Evolutionary conservation across 192 early-diverging fungal genomes (phyloP).

Genomic region (Geosiphon pyriformis): DNA sequence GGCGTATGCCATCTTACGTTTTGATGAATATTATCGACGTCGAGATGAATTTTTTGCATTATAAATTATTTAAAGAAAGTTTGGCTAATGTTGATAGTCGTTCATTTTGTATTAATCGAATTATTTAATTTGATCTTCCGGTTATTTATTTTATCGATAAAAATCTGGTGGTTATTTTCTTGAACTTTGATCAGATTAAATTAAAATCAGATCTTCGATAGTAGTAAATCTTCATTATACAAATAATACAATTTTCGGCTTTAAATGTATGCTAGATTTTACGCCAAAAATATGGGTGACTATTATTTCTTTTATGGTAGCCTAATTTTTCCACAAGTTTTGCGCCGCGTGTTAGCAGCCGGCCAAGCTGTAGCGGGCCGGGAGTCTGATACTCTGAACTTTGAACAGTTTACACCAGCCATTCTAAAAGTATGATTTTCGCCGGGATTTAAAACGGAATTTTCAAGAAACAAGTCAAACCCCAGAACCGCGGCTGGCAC

Average conservation of each 20-base stretch:
- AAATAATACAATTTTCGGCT: too few relatives aligned
- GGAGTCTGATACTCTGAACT: background rate
- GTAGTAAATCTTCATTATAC: too few relatives aligned
- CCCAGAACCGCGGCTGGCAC: too few relatives aligned
- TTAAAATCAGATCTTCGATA: too few relatives aligned
- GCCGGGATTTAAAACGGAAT: background rate
- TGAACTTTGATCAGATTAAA: too few relatives aligned
- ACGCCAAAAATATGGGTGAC: constrained; percentile 1
- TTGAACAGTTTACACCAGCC: background rate
- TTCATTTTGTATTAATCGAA: too few relatives aligned
- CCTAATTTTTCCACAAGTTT: background rate
- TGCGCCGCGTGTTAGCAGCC: background rate
- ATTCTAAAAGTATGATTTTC: constrained; percentile 3
- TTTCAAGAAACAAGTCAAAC: background rate
- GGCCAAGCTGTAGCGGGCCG: background rate
- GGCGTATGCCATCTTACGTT: constrained; percentile 76
- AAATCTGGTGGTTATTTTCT: too few relatives aligned
- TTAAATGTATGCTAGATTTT: too few relatives aligned
- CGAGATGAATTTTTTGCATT: constrained; percentile 43
- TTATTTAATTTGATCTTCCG: too few relatives aligned
- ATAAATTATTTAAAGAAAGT: too few relatives aligned
- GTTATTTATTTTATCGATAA: too few relatives aligned
- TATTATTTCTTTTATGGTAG: constrained; percentile 9
- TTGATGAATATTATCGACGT: constrained; percentile 69
- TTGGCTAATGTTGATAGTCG: too few relatives aligned